Evolutionary conservation across 345 rosid species (phyloP).

Genomic region (Hevea brasiliensis): DNA sequence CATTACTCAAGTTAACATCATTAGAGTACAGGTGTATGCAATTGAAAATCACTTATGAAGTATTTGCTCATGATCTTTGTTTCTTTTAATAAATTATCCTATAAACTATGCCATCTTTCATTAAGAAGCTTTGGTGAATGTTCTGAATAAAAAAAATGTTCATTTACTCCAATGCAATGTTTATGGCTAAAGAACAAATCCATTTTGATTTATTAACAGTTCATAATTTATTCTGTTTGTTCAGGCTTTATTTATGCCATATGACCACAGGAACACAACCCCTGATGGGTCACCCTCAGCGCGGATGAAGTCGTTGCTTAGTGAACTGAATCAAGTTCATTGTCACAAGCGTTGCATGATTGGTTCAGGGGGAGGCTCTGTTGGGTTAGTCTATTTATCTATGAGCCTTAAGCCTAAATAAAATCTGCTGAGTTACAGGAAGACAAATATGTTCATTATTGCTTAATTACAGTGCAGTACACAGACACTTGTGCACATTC

Average conservation of each 20-base stretch:
- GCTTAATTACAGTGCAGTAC: neutral
- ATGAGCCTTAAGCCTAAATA: neutral
- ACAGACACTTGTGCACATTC: neutral
- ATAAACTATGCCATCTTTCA: neutral
- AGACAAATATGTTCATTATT: neutral
- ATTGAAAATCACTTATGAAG: neutral
- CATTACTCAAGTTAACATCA: neutral
- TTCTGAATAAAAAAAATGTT: neutral
- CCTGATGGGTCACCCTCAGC: constrained; percentile 65
- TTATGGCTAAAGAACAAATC: neutral
- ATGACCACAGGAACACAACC: constrained; percentile 87
- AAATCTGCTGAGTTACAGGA: neutral
- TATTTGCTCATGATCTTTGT: too few relatives aligned
- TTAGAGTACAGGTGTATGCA: neutral
- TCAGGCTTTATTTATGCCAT: constrained; percentile 97
- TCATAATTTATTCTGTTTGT: constrained; percentile 18
- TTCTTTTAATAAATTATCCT: too few relatives aligned
- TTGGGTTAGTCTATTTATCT: constrained; percentile 63
- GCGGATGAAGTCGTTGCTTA: constrained; percentile 68
- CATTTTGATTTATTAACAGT: neutral
- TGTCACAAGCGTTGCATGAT: constrained; percentile 82
- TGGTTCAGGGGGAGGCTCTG: constrained; percentile 97
- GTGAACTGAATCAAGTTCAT: constrained; percentile 63
- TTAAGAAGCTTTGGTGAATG: neutral
- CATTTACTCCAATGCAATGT: neutral